Evolutionary conservation across 345 rosid genomes (phyloP), one percentile per base, ranked within the genome.

Genomic region (Salix caprea): DNA sequence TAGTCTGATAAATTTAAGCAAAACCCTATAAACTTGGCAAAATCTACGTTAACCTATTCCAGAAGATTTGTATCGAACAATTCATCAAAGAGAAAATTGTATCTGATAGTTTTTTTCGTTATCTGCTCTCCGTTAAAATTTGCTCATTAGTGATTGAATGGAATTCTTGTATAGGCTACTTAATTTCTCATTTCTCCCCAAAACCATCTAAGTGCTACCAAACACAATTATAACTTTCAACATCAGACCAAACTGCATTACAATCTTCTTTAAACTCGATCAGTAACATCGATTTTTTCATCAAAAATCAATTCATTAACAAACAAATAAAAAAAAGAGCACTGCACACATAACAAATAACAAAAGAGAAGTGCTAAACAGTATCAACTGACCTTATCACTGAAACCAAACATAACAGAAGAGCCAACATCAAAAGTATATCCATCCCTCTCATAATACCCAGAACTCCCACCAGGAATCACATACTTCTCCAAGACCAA

Each of bases 391-490:
- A 94, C 98, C 98, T 91, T 91, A 61, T 91, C 90, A 70, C 96
- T 91, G 88, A 94, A 91, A 65, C 98, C 97, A 66, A 94, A 92
- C 97, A 95, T 94, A 19, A 96, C 97, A 74, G 99, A 96, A 66
- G 98, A 96, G 2, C 98, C 96, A 77, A 92, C 98, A 86, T 96
- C 99, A 82, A 96, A 96, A 64, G 94, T 96, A 71, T 83, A 92
- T 3, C 96, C 98, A 85, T 92, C 96, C 81, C 92, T 88, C 81
- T 90, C 81, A 46, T 91, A 96, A 82, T 82, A 89, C 30, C 99
- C 97, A 74, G 97, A 96, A 79, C 99, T 96, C n/a, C 98, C 96
- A 39, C 98, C 97, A 65, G 98, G 98, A 84, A 96, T 96, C 85
- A 91, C 88, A 83, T 96, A 96, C 87, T 93, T 93, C 90, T 93